Conservation (phyloP, 306 rosid genomes). For the Trifolium subterraneum region DNA sequence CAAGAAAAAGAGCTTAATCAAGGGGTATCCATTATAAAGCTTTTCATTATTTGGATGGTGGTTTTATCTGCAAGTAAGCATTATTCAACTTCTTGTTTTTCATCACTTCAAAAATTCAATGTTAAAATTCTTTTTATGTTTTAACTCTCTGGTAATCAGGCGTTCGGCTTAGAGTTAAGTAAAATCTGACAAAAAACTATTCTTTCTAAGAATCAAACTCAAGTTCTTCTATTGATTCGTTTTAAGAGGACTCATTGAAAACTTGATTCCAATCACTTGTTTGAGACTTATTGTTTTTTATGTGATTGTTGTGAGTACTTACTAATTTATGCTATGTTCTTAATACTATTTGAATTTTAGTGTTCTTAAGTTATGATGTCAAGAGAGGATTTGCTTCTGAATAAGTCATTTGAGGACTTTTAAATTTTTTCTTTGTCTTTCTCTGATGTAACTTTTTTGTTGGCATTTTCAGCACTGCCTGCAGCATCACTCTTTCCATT, state of each 20-base stretch:
- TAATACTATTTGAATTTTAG: neutral
- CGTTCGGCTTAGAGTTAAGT: too few species aligned
- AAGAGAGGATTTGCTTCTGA: neutral
- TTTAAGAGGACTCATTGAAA: too few species aligned
- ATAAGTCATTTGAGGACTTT: neutral
- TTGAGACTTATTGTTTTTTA: neutral
- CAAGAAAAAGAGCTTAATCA: conserved; percentile 44
- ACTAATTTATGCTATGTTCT: neutral
- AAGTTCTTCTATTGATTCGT: too few species aligned
- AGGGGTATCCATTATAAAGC: conserved; percentile 54
- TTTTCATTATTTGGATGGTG: conserved; percentile 51
- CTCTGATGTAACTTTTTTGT: conserved; percentile 17
- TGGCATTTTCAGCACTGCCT: conserved; percentile 49
- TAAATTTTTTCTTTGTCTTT: neutral
- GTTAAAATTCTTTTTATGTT: neutral
- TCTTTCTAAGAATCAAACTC: too few species aligned
- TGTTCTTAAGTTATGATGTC: neutral
- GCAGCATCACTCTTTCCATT: conserved; percentile 56
- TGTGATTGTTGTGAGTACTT: neutral
- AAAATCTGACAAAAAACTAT: too few species aligned
- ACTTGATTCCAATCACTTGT: neutral
- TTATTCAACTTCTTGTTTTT: neutral
- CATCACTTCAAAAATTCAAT: neutral
- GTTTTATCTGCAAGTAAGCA: conserved; percentile 59
- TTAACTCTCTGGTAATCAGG: too few species aligned